Evolutionary conservation across 371 early-diverging fungal genomes (phyloP).

Genomic region (Actinomucor elegans): DNA sequence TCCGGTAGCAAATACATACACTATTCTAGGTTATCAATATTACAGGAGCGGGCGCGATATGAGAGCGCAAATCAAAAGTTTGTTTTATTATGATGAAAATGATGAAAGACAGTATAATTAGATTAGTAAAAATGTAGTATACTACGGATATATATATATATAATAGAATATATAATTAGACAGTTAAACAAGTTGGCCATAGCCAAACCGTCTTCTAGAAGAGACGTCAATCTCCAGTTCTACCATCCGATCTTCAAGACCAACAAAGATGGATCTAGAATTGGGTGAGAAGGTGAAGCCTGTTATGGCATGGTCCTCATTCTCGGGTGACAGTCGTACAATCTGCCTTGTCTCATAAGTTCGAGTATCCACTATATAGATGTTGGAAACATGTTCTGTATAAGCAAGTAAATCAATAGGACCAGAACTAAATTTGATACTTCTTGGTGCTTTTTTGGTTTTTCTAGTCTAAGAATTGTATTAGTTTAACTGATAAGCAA

Average conservation of each 20-base stretch:
- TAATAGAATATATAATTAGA: too few relatives aligned
- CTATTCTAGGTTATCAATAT: too few relatives aligned
- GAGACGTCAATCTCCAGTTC: conserved; percentile 22
- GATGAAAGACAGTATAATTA: too few relatives aligned
- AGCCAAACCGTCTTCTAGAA: conserved; percentile 24
- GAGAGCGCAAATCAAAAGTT: too few relatives aligned
- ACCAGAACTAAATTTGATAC: conserved; percentile 79
- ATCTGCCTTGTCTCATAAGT: conserved; percentile 72
- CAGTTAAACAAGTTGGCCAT: neutral
- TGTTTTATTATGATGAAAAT: too few relatives aligned
- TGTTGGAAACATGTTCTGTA: conserved; percentile 78
- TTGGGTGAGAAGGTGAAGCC: conserved; percentile 31
- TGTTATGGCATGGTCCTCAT: conserved; percentile 31
- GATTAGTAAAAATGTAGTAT: too few relatives aligned
- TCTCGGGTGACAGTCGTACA: conserved; percentile 45
- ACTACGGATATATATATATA: too few relatives aligned
- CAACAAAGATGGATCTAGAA: conserved; percentile 24
- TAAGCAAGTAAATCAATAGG: conserved; percentile 77
- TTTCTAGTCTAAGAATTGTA: conserved; percentile 19
- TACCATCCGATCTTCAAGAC: conserved; percentile 22
- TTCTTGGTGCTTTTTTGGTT: conserved; percentile 77
- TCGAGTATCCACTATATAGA: conserved; percentile 81
- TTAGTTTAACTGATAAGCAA: neutral
- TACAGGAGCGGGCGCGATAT: too few relatives aligned
- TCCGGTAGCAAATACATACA: too few relatives aligned